Base-by-base conservation (phyloP, 306 rosid genomes). In the Vachellia pachyceras region DNA sequence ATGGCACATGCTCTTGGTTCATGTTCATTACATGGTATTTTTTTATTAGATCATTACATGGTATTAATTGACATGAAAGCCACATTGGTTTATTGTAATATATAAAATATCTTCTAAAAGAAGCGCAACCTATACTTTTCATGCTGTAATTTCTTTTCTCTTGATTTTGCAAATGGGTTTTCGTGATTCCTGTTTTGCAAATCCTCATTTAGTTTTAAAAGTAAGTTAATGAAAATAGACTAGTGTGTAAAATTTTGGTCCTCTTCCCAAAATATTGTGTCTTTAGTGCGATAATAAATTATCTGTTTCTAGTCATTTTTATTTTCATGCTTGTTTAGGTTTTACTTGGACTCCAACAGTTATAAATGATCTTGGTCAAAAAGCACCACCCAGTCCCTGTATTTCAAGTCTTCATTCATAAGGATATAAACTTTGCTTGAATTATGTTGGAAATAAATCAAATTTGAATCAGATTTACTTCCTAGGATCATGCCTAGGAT, bases 1-100 rank as follows among this genome's bases (percentile, higher is more conserved):
- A 44, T 44, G 47, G 77, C 52, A 20, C 9, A 42, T 42, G 60
- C 23, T 64, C 20, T 78, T 72, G 39, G 72, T 78, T 78, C 69
- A 41, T 44, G 72, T 78, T 78, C 69, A 41, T 55, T 67, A n/a
- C 46, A 54, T 46, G 60, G 60, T 29, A 66, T 77, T 42, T 29
- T 29, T 29, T 29, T 29, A 29, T 29, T 29, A 29, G 33, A 29
- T 29, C 69, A 41, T 55, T 67, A 25, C 46, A 44, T 46, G 60
- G 60, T 29, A 66, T 77, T 42, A 39, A 6, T 42, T 64, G 42
- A 42, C 45, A 4, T n/a, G 13, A 58, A 58, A 49, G 66, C 72
- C 14, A 47, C 25, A 14, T 33, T 4, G 3, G 35, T 55, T 23
- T 75, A 63, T 58, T 57, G 63, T 58, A 45, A 46, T 11, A 29